These are phyloP conservation scores for Tagetes erecta DNA, from an alignment of 129 eudicot genomes.

Conservation along the genomic window DNA sequence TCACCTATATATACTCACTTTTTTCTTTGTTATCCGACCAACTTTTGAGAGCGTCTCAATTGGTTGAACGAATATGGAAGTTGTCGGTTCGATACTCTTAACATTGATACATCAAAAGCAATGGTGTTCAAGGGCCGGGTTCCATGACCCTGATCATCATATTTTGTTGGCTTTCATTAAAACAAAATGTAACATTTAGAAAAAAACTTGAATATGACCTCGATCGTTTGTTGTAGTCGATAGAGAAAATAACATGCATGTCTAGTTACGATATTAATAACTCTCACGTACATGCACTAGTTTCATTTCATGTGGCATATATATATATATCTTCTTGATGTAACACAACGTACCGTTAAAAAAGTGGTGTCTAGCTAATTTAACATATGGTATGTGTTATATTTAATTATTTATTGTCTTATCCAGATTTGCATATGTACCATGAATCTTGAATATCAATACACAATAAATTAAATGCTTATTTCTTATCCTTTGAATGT, in stretches of 20 bases:
- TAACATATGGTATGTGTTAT: neutral
- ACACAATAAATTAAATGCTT: neutral
- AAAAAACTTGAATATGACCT: too few relatives aligned
- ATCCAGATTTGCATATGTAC: conserved; percentile 3
- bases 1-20: too few relatives aligned
- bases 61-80: neutral
- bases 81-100: too few relatives aligned
- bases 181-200: too few relatives aligned
- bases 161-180: too few relatives aligned
- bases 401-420: neutral
- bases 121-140: too few relatives aligned
- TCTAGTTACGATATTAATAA: neutral
- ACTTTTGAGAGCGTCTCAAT: too few relatives aligned
- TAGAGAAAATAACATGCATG: too few relatives aligned
- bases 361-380: neutral
- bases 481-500: conserved; percentile 3
- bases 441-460: neutral
- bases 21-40: too few relatives aligned
- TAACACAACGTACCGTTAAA: neutral
- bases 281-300: neutral
- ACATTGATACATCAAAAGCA: too few relatives aligned
- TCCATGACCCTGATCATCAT: too few relatives aligned
- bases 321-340: neutral
- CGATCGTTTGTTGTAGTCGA: too few relatives aligned
- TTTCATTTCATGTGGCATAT: conserved; percentile 1